phyloP scores from a whole-genome alignment of 176 grass and related monocot genomes.

The Eleusine coracana region DNA sequence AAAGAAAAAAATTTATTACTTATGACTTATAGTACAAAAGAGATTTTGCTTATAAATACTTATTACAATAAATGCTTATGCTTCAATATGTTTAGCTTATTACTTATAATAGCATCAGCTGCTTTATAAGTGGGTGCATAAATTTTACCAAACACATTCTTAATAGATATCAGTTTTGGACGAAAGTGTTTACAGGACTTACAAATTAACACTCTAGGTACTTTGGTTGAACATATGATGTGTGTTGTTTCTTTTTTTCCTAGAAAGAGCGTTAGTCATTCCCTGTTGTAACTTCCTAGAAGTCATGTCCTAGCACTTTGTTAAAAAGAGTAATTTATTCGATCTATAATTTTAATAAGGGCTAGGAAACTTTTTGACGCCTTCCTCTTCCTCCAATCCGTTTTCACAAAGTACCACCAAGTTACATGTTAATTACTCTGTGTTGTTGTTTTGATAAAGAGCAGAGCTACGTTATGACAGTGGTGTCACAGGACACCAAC shows the following conservation, averaged over 20 bases:
- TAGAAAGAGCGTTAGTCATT: background rate
- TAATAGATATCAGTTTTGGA: background rate
- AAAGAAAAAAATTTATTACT: no score
- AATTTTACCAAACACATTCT: no score
- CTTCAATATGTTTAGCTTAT: no score
- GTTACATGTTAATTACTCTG: background rate
- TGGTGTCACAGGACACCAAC: no score
- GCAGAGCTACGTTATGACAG: no score
- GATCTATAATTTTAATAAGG: background rate
- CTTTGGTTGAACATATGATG: background rate
- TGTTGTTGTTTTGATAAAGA: no score
- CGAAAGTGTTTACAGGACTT: background rate
- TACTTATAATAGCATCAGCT: no score
- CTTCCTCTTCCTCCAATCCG: conserved; percentile 30
- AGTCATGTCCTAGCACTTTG: background rate
- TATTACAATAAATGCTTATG: no score
- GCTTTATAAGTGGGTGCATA: no score
- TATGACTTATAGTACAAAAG: no score
- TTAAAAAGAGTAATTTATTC: conserved; percentile 8
- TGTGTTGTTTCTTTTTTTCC: background rate
- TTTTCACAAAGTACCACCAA: conserved; percentile 24
- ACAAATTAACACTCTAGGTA: background rate
- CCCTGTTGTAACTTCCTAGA: background rate
- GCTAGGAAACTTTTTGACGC: conserved; percentile 10
- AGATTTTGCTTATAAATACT: no score